phyloP scores from a whole-genome alignment of 176 grass and related monocot species.

The Aechmea fasciata region DNA sequence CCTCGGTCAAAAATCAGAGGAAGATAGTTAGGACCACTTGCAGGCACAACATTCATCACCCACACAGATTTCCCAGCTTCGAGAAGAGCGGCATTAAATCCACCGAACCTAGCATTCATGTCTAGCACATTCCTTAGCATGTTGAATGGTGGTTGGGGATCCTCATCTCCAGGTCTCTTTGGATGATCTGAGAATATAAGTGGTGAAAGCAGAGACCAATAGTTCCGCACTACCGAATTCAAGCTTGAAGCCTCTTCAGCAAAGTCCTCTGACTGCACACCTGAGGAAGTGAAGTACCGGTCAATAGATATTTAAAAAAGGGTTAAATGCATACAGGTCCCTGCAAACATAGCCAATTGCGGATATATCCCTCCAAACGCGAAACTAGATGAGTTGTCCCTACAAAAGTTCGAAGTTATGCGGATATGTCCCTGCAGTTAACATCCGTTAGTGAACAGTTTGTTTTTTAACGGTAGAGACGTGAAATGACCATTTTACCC shows the following conservation, averaged over 20 bases:
- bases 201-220: constrained; percentile 92
- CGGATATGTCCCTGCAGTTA: too few relatives aligned
- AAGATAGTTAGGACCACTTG: constrained; percentile 55
- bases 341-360: too few relatives aligned
- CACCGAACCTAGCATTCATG: constrained; percentile 95
- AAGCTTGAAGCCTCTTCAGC: constrained; percentile 62
- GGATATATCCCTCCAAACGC: too few relatives aligned
- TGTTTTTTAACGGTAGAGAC: too few relatives aligned
- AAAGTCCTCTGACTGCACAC: constrained; percentile 64
- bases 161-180: constrained; percentile 97
- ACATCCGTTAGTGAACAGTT: too few relatives aligned
- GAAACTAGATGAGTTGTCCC: too few relatives aligned
- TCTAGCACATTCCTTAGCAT: constrained; percentile 98
- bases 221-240: constrained; percentile 68
- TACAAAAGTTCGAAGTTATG: too few relatives aligned
- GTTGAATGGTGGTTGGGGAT: constrained; percentile 94
- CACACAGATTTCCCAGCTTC: constrained; percentile 83
- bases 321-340: too few relatives aligned
- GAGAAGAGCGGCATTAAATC: constrained; percentile 90
- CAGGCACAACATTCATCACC: constrained; percentile 99
- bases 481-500: too few relatives aligned
- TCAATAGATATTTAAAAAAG: neutral
- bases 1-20: constrained; percentile 86
- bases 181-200: constrained; percentile 99
- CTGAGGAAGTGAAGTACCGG: constrained; percentile 22